Base-by-base conservation (phyloP, 192 early-diverging fungal species). In the Oehlia diaphana region DNA sequence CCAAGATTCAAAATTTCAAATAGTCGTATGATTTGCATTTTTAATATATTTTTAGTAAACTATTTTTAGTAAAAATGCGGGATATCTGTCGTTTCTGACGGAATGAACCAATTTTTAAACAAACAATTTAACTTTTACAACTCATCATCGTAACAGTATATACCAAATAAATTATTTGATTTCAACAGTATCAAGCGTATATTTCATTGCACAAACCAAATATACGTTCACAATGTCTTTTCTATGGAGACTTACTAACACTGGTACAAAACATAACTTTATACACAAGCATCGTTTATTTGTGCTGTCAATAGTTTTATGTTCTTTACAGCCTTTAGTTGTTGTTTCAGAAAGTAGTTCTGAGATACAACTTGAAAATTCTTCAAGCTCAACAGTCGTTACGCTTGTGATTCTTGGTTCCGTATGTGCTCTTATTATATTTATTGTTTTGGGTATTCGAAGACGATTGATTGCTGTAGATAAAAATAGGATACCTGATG, bases 401-500 rank as follows among this genome's bases (percentile, higher is more conserved):
- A n/a, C 68, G 9, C 19, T 70, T 70, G 68, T 35, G 9, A 70
- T 70, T 70, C 21, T 70, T 42, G 68, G 68, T 39, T n/a, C 35
- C 7, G 16, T 70, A 39, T 70, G 16, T 39, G 39, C 39, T 21
- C 33, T 70, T 42, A 39, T 31, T 21, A 42, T 70, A 39, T 23
- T 79, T 37, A 37, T 71, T 62, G n/a, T 79, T 71, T 71, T 67
- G 23, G 68, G 65, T 28, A 35, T 79, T 37, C 49, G 68, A 28
- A 28, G 53, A 31, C 77, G 77, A 13, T 37, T 79, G 28, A 28
- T 19, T 62, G 77, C 31, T 26, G 28, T 47, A 19, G 31, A 79
- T 47, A 79, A 71, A 42, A 71, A 79, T 53, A 69, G 77, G 39
- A 79, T 79, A 9, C 77, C 68, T 8, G 82, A 81, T 67, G 72